A percentile compares a stretch with the other conserved stretches of the same genome.
These are phyloP conservation scores for Melaleuca alternifolia DNA, from an alignment of 345 rosid genomes.

Conservation along the genomic window DNA sequence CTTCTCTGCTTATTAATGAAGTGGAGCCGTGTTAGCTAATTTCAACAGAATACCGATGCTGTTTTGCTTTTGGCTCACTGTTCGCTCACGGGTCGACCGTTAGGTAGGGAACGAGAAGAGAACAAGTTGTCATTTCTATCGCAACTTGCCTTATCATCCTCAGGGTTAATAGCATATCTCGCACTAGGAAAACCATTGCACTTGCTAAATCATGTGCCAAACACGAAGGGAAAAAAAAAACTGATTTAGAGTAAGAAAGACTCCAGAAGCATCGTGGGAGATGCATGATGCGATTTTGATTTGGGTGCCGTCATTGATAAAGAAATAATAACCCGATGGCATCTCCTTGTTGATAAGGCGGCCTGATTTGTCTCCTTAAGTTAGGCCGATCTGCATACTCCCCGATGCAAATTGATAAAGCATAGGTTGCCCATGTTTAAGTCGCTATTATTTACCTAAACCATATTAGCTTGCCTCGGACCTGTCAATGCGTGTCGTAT, in stretches of 20 bases:
- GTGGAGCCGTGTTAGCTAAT: neutral
- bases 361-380: neutral
- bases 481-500: neutral
- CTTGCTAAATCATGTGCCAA: neutral
- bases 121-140: neutral
- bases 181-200: neutral
- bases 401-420: neutral
- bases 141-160: neutral
- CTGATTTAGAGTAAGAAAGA: neutral
- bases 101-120: neutral
- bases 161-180: neutral
- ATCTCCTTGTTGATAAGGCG: neutral
- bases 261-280: neutral
- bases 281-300: neutral
- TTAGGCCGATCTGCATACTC: neutral
- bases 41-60: neutral
- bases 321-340: neutral
- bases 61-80: neutral
- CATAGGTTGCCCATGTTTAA: neutral
- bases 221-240: neutral
- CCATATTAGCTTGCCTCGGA: neutral
- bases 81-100: neutral
- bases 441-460: neutral
- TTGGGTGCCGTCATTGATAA: neutral
- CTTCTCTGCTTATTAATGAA: neutral